Conservation (phyloP, 176 grass and related monocot species). For the Tillandsia leiboldiana region DNA sequence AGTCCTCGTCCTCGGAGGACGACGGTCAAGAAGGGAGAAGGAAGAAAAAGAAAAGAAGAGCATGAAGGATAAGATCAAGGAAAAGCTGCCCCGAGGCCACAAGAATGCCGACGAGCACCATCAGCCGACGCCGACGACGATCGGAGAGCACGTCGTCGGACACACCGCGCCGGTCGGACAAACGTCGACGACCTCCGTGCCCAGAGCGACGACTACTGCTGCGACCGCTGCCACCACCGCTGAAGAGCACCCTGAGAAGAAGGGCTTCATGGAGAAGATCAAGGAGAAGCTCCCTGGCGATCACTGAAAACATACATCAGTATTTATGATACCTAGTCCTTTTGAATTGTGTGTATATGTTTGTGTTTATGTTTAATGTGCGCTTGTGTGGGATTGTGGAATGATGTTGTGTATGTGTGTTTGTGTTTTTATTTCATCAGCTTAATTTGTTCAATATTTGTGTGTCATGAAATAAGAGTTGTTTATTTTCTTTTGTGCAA, state of each 20-base stretch:
- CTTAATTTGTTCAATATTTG: no score
- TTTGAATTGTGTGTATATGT: neutral
- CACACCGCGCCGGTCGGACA: neutral
- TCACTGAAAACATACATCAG: slow-evolving; percentile 11
- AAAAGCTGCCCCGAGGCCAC: neutral
- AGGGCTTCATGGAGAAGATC: slow-evolving; percentile 75
- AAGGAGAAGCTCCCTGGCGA: slow-evolving; percentile 77
- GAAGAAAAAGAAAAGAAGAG: neutral
- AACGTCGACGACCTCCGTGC: neutral
- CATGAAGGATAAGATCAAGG: neutral
- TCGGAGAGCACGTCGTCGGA: neutral
- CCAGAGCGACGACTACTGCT: slow-evolving; percentile 7
- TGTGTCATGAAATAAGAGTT: no score
- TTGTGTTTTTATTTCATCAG: no score
- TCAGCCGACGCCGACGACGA: neutral
- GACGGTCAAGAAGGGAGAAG: neutral
- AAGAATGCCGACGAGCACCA: neutral
- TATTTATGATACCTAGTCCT: neutral
- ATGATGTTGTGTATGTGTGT: no score
- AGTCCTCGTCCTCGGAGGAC: neutral
- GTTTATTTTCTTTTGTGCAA: no score
- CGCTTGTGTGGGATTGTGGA: no score
- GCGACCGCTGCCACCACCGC: slow-evolving; percentile 8
- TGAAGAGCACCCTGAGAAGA: slow-evolving; percentile 48
- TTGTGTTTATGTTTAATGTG: no score